Base-by-base conservation (phyloP, 352 stramenopile genomes). In the Phytophthora constricta region DNA sequence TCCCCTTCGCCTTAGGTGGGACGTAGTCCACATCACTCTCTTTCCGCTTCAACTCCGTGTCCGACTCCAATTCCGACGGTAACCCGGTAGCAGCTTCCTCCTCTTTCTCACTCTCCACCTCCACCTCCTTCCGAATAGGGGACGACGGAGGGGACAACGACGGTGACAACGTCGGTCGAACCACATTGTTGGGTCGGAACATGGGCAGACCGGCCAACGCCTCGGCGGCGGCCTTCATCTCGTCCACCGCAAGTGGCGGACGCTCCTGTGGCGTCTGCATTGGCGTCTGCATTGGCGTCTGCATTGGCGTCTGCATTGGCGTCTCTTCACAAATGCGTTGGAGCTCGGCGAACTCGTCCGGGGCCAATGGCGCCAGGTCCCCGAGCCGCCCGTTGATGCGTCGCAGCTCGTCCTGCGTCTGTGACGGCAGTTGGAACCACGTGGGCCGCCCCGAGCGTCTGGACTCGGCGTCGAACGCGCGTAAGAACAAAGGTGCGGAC, bases 181-280 rank as follows among this genome's bases (percentile, higher is more conserved):
- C 19, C 20, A 58, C 43, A 3, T 60, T 42, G 7, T 23, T 58
- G 13, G 58, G 19, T 4, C 56, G 46, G 39, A 77, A 68, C 53
- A 73, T 80, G 1, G 72, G 72, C 26, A 80, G 47, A 8, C 72
- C 72, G 5, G 72, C 72, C 27, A 80, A 34, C 7, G 72, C 69
- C 39, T 80, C 72, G 1, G 72, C 72, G 7, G 63, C 72, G 16
- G 61, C 69, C 19, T 72, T 74, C 65, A 80, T 76, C 41, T 80
- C 72, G n/a, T 70, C 67, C 20, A 28, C 42, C 3, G 19, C 56
- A 60, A 74, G 63, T 7, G 51, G 59, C 7, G 28, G 50, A 20
- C 58, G 48, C 39, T 17, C 14, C 13, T 58, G 43, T 22, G 8
- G 7, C 28, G 13, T 17, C 4, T 54, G 46, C 19, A 17, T 0